Evolutionary conservation across 192 early-diverging fungal species (phyloP).

Genomic region (Pilobolus umbonatus): DNA sequence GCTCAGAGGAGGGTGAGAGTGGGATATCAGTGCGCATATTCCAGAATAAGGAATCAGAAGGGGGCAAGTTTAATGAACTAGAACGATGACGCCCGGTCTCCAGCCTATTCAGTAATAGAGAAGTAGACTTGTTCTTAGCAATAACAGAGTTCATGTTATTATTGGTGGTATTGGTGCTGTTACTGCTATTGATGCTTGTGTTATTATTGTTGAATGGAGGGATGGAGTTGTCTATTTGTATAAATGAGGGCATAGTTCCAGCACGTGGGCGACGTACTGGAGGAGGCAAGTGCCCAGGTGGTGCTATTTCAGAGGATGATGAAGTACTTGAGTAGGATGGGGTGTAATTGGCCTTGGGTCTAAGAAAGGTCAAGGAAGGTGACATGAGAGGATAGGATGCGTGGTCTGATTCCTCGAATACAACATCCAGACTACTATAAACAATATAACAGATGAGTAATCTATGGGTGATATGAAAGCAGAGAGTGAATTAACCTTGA

Average conservation of each 20-base stretch:
- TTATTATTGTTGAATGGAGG: too few species aligned
- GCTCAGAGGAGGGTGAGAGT: conserved; percentile 21
- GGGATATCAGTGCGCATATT: conserved; percentile 1
- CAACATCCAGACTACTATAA: conserved; percentile 11
- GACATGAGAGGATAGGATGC: background rate
- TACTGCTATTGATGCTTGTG: too few species aligned
- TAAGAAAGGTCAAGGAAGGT: background rate
- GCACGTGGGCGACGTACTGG: conserved; percentile 23
- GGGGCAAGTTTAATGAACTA: conserved; percentile 23
- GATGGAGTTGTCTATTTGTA: conserved; percentile 2
- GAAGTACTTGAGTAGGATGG: conserved; percentile 1
- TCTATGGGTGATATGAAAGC: too few species aligned
- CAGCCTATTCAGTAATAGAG: conserved; percentile 4
- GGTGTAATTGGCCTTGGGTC: background rate
- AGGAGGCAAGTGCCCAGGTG: background rate
- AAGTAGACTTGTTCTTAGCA: conserved; percentile 1
- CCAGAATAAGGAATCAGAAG: conserved; percentile 5
- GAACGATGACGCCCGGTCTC: conserved; percentile 20
- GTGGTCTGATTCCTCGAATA: conserved; percentile 9
- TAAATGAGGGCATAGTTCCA: conserved; percentile 33
- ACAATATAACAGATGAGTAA: too few species aligned
- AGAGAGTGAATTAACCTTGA: too few species aligned
- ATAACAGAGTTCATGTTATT: conserved; percentile 1
- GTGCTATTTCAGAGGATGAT: background rate
- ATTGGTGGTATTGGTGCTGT: background rate